phyloP scores from a whole-genome alignment of 805 yeast genomes.

The Nakazawaea ernobii region DNA sequence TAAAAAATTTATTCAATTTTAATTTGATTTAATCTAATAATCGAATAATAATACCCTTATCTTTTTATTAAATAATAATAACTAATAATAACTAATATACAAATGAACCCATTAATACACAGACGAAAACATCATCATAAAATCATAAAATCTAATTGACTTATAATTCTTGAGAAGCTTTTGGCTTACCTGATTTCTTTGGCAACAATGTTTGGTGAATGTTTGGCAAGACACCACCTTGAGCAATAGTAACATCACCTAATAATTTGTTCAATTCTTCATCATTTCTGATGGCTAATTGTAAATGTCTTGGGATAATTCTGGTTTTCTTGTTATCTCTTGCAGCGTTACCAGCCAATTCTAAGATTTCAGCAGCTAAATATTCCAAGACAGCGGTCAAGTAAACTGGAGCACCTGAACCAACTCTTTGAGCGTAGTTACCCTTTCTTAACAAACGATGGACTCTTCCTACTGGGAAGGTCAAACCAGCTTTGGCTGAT shows the following conservation, averaged over 20 bases:
- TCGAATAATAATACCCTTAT: constrained; percentile 3
- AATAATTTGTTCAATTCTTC: constrained; percentile 95
- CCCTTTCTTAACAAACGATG: constrained; percentile 96
- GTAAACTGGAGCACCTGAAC: constrained; percentile 99
- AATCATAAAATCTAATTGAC: constrained; percentile 6
- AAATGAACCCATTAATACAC: constrained; percentile 11
- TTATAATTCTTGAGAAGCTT: constrained; percentile 57
- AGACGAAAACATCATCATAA: not conserved
- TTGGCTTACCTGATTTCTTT: constrained; percentile 47
- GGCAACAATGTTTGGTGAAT: constrained; percentile 87
- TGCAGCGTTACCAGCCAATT: constrained; percentile 98
- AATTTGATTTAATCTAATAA: too few species aligned
- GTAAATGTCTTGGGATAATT: constrained; percentile 98
- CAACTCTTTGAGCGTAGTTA: constrained; percentile 97
- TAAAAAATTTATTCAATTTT: not conserved
- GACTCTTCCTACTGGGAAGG: constrained; percentile 99
- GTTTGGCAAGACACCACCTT: constrained; percentile 99
- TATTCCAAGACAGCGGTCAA: constrained; percentile 96
- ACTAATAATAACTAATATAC: constrained; percentile 11
- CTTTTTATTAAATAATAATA: constrained; percentile 2
- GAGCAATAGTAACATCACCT: constrained; percentile 91
- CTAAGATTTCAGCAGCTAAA: constrained; percentile 95
- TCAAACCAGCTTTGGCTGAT: constrained; percentile 97
- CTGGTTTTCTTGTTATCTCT: constrained; percentile 98
- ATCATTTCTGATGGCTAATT: constrained; percentile 97